Conservation (phyloP, 768 basidiomycete genomes). For the Serendipita sp. region DNA sequence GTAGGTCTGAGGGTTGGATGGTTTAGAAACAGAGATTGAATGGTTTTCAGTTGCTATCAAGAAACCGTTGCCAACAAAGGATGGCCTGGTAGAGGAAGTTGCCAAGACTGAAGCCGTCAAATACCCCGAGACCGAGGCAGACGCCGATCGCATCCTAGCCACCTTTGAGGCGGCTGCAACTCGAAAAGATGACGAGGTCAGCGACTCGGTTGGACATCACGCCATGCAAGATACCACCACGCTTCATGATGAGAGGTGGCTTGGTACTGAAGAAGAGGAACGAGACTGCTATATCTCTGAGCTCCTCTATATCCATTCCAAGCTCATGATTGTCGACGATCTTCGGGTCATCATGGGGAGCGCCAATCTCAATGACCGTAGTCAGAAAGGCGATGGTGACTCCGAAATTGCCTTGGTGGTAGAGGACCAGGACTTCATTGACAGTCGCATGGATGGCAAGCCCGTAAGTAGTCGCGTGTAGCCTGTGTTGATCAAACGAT, state of each 20-base stretch:
- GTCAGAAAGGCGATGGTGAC: constrained; percentile 82
- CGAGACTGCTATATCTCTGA: constrained; percentile 64
- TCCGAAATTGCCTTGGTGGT: constrained; percentile 89
- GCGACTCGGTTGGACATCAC: constrained; percentile 73
- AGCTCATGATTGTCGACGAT: constrained; percentile 93
- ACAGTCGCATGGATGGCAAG: constrained; percentile 62
- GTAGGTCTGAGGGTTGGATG: background rate
- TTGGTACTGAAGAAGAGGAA: constrained; percentile 73
- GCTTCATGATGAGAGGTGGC: constrained; percentile 68
- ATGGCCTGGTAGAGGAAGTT: constrained; percentile 36
- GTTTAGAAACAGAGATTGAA: constrained; percentile 23
- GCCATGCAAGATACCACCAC: constrained; percentile 45
- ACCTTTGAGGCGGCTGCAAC: constrained; percentile 56
- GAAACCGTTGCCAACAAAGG: constrained; percentile 33
- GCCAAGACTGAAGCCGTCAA: constrained; percentile 44
- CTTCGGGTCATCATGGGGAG: constrained; percentile 65
- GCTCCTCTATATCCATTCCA: constrained; percentile 68
- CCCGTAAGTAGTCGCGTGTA: constrained; percentile 18
- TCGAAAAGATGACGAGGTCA: constrained; percentile 44
- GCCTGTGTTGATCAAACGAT: background rate
- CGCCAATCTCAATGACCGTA: constrained; percentile 83
- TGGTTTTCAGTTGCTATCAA: constrained; percentile 43
- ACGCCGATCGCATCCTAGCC: constrained; percentile 51
- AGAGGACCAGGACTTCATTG: constrained; percentile 70
- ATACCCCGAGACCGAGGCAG: constrained; percentile 50